These are phyloP conservation scores for Prunella vulgaris DNA, from an alignment of 257 asterid species.

Conservation along the genomic window DNA sequence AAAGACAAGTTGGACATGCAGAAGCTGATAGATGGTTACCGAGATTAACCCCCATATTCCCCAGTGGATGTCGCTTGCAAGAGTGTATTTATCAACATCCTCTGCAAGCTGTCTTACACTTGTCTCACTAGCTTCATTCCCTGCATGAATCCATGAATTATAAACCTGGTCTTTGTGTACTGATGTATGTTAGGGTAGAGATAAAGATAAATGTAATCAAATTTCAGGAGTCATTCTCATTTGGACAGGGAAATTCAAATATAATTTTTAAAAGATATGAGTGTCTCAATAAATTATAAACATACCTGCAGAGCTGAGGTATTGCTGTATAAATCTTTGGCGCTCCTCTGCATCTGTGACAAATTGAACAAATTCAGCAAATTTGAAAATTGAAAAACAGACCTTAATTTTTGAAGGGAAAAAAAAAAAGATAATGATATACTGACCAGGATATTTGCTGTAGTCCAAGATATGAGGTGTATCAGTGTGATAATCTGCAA, in stretches of 20 bases:
- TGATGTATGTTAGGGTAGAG: too few relatives aligned
- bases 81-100: constrained; percentile 64
- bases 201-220: not conserved
- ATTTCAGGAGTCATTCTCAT: not conserved
- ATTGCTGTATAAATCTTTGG: constrained; percentile 48
- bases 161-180: too few relatives aligned
- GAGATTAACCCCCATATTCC: constrained; percentile 97
- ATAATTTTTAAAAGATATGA: not conserved
- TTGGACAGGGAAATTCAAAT: not conserved
- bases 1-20: not conserved
- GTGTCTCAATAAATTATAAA: not conserved
- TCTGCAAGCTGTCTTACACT: constrained; percentile 44
- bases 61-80: constrained; percentile 91
- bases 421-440: not conserved
- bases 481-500: constrained; percentile 82
- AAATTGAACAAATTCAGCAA: not conserved
- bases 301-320: constrained; percentile 68
- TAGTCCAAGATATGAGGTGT: constrained; percentile 85
- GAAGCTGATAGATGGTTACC: constrained; percentile 31
- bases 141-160: constrained; percentile 31
- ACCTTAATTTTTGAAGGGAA: too few relatives aligned
- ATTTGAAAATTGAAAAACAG: not conserved
- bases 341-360: constrained; percentile 71
- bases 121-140: constrained; percentile 38
- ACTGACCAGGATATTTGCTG: constrained; percentile 73